Base-by-base conservation (phyloP, 192 early-diverging fungal species). In the Kickxella alabastrina region DNA sequence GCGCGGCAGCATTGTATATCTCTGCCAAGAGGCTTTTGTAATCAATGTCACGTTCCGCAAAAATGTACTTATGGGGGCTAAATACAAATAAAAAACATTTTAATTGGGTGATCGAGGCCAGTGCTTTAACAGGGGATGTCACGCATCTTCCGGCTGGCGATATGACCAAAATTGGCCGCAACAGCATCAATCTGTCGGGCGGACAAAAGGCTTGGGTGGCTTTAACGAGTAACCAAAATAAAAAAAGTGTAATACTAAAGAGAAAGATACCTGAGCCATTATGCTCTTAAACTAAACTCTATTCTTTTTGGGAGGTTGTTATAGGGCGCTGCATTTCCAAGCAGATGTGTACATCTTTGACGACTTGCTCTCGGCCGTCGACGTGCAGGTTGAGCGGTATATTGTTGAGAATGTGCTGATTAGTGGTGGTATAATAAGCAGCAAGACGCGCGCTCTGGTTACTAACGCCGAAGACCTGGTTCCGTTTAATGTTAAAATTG, bases 201-300 rank as follows among this genome's bases (percentile, higher is more conserved):
- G 84, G 84, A 25, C 83, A 85, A 46, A 82, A 83, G 29, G 79
- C 75, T 17, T 75, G 88, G 29, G 57, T 90, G 14, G 69, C 78
- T 1, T 42, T 87, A 9, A 86, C n/a, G n/a, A n/a, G n/a, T n/a
- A n/a, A n/a, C n/a, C 87, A 57, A 55, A 56, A 56, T 66, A 66
- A 59, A 56, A 17, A 43, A 8, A 22, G 19, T 43, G 29, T 32
- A 51, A 25, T 9, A 23, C n/a, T 9, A 24, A 3, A 27, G 12
- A 27, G 3, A 27, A 1, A 8, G 7, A 44, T 42, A 25, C 2
- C 10, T 14, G 6, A 28, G 27, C 9, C 10, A 0, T 22, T 27
- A 44, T 27, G 1, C 10, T 15, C 4, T 22, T 22, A 26, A 13
- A 22, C 4, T n/a, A 43, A 32, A 34, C 21, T n/a, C 10, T 17